Evolutionary conservation across 2,329 filamentous ascomycete genomes (phyloP), one percentile per base, ranked within the genome.

Genomic region (Ceratocystis ficicola): DNA sequence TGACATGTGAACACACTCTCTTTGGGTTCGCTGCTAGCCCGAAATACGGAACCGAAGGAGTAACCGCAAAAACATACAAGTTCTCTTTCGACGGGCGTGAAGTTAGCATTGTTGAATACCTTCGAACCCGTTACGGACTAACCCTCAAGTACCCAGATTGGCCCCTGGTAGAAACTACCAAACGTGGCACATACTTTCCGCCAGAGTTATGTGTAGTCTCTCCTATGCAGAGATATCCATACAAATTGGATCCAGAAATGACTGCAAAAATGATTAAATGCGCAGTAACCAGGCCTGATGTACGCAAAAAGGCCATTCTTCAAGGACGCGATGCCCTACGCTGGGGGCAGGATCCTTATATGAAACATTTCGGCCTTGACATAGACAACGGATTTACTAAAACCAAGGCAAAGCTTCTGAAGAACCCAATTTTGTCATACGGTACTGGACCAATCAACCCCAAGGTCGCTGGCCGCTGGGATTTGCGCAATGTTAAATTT

Each of bases 221-320:
- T 44, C 74, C 77, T 0, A 80, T 83, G 72, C 85, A 88, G 72
- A 77, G 82, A 0, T 89, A 86, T 69, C 77, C 78, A 0, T 86
- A 78, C 75, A 88, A 88, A 74, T 73, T 88, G 1, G 81, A 81
- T 64, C 78, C 81, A 0, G 73, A 76, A 0, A 80, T 95, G 76
- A 96, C 93, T 0, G 78, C 86, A 0, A 76, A 81, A 4, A 99
- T 99, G 94, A 96, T 99, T 77, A 93, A 88, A 74, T 90, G 93
- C 71, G 92, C 93, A 0, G 93, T 96, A 3, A 90, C 88, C 5
- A 82, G 86, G 0, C 94, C 94, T 0, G 73, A 74, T 0, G 73
- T 85, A 36, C 88, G 94, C n/a, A 82, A 84, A 69, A 70, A 73
- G 0, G 83, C 88, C 22, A 91, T 97, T 70, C 76, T 85, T 62